These are phyloP conservation scores for Magnusiomyces magnusii DNA, from an alignment of 1,139 yeast species.

Conservation along the genomic window DNA sequence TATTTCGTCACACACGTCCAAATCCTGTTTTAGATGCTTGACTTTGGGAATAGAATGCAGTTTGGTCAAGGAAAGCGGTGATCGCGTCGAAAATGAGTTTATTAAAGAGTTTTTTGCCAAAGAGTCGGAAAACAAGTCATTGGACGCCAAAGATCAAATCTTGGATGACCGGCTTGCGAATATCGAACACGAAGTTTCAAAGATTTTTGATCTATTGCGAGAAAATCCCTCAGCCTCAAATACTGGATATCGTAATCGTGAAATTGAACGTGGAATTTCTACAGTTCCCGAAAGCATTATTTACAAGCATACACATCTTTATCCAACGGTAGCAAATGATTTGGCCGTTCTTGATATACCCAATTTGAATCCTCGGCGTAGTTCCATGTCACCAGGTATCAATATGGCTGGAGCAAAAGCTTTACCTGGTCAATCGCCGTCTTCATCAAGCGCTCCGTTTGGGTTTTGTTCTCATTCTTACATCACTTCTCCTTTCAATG, in stretches of 20 bases:
- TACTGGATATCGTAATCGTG: neutral
- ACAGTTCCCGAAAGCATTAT: neutral
- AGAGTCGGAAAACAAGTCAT: neutral
- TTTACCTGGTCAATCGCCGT: conserved; percentile 13
- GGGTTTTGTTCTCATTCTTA: conserved; percentile 40
- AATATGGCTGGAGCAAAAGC: neutral
- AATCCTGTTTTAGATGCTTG: conserved; percentile 49
- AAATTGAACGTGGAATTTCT: neutral
- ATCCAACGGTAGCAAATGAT: neutral
- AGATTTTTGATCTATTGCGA: conserved; percentile 22
- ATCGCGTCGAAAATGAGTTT: neutral
- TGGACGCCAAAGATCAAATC: conserved; percentile 13
- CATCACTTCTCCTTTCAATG: conserved; percentile 45
- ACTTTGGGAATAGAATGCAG: conserved; percentile 48
- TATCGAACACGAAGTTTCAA: conserved; percentile 23
- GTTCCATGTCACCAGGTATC: neutral
- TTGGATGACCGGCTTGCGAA: conserved; percentile 19
- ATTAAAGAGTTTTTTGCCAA: neutral
- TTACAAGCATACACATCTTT: neutral
- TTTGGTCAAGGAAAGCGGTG: conserved; percentile 29
- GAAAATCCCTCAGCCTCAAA: neutral
- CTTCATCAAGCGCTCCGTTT: conserved; percentile 29
- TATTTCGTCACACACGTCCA: conserved; percentile 42
- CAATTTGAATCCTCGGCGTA: neutral
- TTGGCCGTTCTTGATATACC: neutral